A percentile compares a stretch with the other conserved stretches of the same genome.
phyloP scores from a whole-genome alignment of 2,329 filamentous ascomycete genomes.

The Taxawa tesnikishii region DNA sequence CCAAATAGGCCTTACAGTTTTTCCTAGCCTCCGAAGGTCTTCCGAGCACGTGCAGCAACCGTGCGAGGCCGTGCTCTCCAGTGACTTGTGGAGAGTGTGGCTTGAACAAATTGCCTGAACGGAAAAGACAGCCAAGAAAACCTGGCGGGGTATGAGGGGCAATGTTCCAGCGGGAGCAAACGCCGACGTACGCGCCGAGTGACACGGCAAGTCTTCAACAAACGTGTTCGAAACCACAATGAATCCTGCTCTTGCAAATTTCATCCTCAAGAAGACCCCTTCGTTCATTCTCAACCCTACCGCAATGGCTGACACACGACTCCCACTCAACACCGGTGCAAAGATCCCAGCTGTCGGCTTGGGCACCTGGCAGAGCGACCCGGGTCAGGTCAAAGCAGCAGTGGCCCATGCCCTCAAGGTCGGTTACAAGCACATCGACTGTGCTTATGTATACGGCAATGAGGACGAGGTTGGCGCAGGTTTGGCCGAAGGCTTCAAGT shows the following conservation, averaged over 20 bases:
- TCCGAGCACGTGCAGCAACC: no score
- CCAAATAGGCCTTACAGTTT: no score
- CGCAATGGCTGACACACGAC: conserved; percentile 17
- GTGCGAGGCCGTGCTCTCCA: no score
- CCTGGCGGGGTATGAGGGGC: background rate
- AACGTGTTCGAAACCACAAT: conserved; percentile 6
- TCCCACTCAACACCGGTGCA: conserved; percentile 25
- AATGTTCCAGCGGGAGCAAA: conserved; percentile 2
- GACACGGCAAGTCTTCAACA: background rate
- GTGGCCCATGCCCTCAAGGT: conserved; percentile 34
- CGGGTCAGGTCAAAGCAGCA: conserved; percentile 34
- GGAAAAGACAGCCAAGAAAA: no score
- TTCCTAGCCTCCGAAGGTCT: no score
- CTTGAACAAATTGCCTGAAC: no score
- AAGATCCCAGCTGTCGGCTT: conserved; percentile 25
- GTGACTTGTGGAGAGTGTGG: no score
- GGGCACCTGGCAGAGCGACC: conserved; percentile 25
- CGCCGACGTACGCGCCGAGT: conserved; percentile 2
- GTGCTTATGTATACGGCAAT: conserved; percentile 67
- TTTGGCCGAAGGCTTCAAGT: conserved; percentile 55
- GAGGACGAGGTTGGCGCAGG: conserved; percentile 74
- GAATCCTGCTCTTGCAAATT: conserved; percentile 18
- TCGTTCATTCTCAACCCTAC: conserved; percentile 15
- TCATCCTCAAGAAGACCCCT: conserved; percentile 16
- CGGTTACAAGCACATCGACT: conserved; percentile 50